These are phyloP conservation scores for Boletus sp. DNA, from an alignment of 1,284 basidiomycete genomes.

Conservation along the genomic window DNA sequence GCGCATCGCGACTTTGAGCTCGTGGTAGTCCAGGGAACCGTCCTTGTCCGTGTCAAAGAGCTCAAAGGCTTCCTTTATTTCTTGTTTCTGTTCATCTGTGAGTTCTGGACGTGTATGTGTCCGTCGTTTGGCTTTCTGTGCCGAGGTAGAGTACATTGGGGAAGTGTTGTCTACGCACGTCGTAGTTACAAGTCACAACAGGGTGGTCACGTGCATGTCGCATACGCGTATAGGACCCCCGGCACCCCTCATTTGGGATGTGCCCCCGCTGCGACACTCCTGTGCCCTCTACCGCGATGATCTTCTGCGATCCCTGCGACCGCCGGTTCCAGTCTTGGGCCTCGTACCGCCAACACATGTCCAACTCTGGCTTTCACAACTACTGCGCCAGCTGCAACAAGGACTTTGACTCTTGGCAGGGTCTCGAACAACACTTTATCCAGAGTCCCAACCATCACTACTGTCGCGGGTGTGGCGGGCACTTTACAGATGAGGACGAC, in stretches of 20 bases:
- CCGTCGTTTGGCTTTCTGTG: slow-evolving; percentile 75
- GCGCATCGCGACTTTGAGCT: slow-evolving; percentile 98
- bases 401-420: slow-evolving; percentile 26
- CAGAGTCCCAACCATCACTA: slow-evolving; percentile 37
- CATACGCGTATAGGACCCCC: slow-evolving; percentile 37
- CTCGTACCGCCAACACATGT: slow-evolving; percentile 32
- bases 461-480: slow-evolving; percentile 48
- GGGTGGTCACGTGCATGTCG: slow-evolving; percentile 29
- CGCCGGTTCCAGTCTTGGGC: slow-evolving; percentile 13
- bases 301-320: slow-evolving; percentile 26
- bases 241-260: slow-evolving; percentile 12
- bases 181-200: neutral
- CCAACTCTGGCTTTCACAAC: slow-evolving; percentile 25
- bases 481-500: slow-evolving; percentile 35
- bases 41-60: slow-evolving; percentile 99
- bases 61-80: slow-evolving; percentile 99
- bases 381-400: slow-evolving; percentile 25
- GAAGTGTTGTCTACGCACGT: neutral
- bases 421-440: slow-evolving; percentile 33
- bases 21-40: slow-evolving; percentile 96
- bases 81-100: slow-evolving; percentile 93
- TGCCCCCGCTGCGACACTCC: neutral
- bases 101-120: slow-evolving; percentile 78
- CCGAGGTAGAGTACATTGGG: slow-evolving; percentile 69
- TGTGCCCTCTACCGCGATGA: neutral